These are phyloP conservation scores for Paecilomyces fulvus DNA, from an alignment of 2,329 filamentous ascomycete genomes.

Conservation along the genomic window DNA sequence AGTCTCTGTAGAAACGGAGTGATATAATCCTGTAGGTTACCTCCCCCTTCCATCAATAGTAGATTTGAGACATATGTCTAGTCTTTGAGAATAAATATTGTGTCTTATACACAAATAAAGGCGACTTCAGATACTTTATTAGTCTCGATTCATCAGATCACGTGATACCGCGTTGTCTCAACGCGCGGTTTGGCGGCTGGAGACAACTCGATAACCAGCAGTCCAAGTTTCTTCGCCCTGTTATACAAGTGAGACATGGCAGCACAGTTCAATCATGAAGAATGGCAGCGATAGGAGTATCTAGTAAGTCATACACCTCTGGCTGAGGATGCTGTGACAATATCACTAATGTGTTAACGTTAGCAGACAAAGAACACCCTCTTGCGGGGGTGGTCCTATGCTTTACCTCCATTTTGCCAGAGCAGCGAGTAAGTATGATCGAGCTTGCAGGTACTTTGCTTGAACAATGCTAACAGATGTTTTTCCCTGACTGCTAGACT, in stretches of 20 bases:
- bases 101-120: neutral
- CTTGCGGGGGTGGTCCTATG: constrained; percentile 69
- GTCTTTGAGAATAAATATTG: neutral
- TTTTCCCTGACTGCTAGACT: constrained; percentile 18
- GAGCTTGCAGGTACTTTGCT: neutral
- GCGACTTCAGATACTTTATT: neutral
- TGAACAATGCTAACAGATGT: constrained; percentile 5
- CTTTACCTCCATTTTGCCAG: constrained; percentile 75
- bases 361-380: constrained; percentile 52
- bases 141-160: neutral
- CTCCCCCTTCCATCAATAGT: too few species aligned
- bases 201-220: neutral
- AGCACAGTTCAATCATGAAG: constrained; percentile 26
- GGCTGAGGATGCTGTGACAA: constrained; percentile 11
- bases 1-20: too few species aligned
- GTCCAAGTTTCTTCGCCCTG: neutral
- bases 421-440: constrained; percentile 57
- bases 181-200: neutral
- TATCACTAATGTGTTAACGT: neutral
- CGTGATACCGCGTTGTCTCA: constrained; percentile 2
- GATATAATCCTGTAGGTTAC: too few species aligned
- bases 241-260: neutral
- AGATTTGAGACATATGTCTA: neutral
- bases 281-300: constrained; percentile 29
- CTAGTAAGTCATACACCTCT: constrained; percentile 20